Percentiles rank a stretch among this genome's conserved stretches.
Evolutionary conservation across 768 basidiomycete genomes (phyloP).

Genomic region (Pilatotrama ljubarskyi): DNA sequence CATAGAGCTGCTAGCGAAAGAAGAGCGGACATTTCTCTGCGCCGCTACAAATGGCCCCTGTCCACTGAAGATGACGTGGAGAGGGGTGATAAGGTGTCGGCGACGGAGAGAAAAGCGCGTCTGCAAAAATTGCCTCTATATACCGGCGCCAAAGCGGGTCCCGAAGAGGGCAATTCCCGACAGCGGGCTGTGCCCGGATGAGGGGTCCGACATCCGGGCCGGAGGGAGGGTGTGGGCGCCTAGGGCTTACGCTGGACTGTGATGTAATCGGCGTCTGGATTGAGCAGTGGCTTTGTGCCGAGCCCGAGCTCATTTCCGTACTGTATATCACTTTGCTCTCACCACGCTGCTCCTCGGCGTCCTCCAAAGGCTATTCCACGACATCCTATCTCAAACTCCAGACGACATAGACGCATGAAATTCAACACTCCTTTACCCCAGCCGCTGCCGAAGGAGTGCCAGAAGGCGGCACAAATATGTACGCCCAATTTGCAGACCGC

Average conservation of each 20-base stretch:
- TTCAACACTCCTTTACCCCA: slow-evolving; percentile 53
- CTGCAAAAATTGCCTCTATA: slow-evolving; percentile 14
- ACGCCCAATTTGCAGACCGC: slow-evolving; percentile 27
- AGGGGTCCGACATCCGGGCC: neutral
- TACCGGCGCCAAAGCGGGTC: neutral
- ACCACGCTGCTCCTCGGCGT: neutral
- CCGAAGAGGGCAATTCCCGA: slow-evolving; percentile 3
- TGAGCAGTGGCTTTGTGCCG: neutral
- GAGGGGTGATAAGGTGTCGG: slow-evolving; percentile 38
- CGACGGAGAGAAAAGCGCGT: slow-evolving; percentile 11
- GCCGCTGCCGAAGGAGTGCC: slow-evolving; percentile 77
- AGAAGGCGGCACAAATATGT: slow-evolving; percentile 89
- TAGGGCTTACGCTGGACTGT: neutral
- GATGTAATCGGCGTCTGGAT: slow-evolving; percentile 13
- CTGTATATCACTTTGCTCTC: neutral
- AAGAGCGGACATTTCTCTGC: slow-evolving; percentile 29
- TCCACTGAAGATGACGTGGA: slow-evolving; percentile 24
- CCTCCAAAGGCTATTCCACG: neutral
- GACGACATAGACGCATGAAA: slow-evolving; percentile 39
- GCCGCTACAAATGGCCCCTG: slow-evolving; percentile 33
- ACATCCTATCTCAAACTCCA: neutral
- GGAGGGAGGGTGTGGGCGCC: neutral
- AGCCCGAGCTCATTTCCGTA: neutral
- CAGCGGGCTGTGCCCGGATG: neutral
- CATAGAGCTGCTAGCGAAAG: slow-evolving; percentile 42